These are phyloP conservation scores for Chlamydomonas schloesseri DNA, from an alignment of 139 green algal genomes.

Conservation along the genomic window DNA sequence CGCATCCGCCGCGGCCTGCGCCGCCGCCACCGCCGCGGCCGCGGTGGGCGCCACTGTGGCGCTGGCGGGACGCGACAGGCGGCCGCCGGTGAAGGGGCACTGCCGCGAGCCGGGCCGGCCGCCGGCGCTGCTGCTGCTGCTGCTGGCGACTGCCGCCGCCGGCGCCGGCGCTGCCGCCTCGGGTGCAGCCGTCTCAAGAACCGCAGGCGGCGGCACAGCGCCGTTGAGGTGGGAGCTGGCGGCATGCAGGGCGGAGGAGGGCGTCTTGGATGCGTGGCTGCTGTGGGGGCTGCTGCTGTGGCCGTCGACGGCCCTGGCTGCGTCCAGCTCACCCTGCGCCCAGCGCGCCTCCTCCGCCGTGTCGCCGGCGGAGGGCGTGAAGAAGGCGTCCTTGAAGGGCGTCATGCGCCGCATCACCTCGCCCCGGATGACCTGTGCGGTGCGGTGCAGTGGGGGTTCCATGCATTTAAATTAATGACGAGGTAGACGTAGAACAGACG, in stretches of 20 bases:
- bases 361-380: conserved; percentile 10
- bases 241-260: no score
- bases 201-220: not conserved
- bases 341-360: conserved; percentile 36
- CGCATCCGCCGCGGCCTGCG: no score
- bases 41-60: no score
- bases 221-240: no score
- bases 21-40: no score
- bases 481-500: no score
- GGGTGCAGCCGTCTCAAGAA: no score
- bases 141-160: not conserved
- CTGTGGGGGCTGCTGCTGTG: not conserved
- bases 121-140: not conserved
- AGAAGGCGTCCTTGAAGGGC: conserved; percentile 37
- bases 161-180: conserved; percentile 8
- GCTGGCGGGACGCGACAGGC: not conserved
- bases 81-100: conserved; percentile 17
- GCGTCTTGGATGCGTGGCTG: not conserved
- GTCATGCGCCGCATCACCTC: conserved; percentile 38
- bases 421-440: not conserved
- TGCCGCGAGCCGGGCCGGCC: not conserved
- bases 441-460: no score
- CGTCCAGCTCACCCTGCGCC: not conserved
- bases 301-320: not conserved
- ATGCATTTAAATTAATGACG: no score